Evolutionary conservation across 2,329 filamentous ascomycete genomes (phyloP).

Genomic region (Aspergillus sp.): DNA sequence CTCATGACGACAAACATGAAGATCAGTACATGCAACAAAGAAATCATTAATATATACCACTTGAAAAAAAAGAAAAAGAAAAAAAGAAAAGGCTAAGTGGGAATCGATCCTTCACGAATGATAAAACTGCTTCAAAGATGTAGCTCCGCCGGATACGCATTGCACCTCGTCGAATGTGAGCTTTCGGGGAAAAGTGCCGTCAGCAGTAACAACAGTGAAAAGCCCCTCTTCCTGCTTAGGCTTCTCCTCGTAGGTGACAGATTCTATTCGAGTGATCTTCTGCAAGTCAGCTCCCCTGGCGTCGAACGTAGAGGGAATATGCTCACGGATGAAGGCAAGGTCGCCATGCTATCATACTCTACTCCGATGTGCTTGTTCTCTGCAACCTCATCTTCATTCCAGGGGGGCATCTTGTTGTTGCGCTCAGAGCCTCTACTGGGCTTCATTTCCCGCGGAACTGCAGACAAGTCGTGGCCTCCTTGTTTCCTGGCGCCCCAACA

Average conservation of each 20-base stretch:
- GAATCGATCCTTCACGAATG: not conserved
- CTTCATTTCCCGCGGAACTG: not conserved
- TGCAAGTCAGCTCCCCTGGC: not conserved
- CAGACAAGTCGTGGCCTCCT: not conserved
- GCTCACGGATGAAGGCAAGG: not conserved
- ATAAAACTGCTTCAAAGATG: not conserved
- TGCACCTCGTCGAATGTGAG: not conserved
- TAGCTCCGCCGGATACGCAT: not conserved
- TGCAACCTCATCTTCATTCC: not conserved
- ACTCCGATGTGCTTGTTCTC: not conserved
- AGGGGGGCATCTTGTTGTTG: not conserved
- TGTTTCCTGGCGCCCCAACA: not conserved
- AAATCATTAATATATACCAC: not conserved
- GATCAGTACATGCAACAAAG: not conserved
- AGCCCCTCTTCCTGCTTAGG: not conserved
- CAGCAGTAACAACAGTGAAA: not conserved
- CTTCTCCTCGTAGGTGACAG: not conserved
- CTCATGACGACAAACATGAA: not conserved
- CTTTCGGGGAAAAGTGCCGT: not conserved
- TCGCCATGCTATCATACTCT: not conserved
- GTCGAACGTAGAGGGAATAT: not conserved
- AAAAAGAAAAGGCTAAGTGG: not conserved
- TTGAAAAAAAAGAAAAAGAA: not conserved
- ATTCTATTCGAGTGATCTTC: not conserved
- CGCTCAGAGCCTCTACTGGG: not conserved